These are phyloP conservation scores for Sequoiadendron giganteum DNA, from an alignment of 75 land plant genomes.

Conservation along the genomic window DNA sequence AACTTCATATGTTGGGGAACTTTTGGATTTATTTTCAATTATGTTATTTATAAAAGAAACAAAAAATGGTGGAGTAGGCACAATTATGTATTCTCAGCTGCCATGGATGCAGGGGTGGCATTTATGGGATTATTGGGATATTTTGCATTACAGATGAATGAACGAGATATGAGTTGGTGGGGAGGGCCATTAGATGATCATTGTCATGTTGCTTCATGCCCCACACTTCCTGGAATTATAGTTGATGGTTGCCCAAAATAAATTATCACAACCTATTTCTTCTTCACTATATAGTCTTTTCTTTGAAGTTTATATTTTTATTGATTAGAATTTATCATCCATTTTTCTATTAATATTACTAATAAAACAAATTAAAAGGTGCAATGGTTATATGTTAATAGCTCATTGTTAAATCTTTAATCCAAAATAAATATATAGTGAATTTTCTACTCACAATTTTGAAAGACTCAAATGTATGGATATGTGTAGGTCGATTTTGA, in stretches of 20 bases:
- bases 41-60: constrained; percentile 15
- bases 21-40: constrained; percentile 31
- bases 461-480: no score
- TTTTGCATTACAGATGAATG: constrained; percentile 20
- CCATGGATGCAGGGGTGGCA: constrained; percentile 39
- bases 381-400: no score
- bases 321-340: no score
- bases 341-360: no score
- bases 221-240: constrained; percentile 46
- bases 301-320: background rate
- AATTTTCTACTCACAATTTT: no score
- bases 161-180: constrained; percentile 49
- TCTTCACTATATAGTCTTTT: background rate
- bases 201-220: constrained; percentile 62
- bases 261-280: background rate
- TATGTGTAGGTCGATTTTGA: no score
- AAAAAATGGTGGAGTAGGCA: constrained; percentile 42
- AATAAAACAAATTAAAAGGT: no score
- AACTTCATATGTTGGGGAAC: constrained; percentile 22
- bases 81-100: constrained; percentile 38
- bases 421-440: no score
- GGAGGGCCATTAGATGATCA: constrained; percentile 44
- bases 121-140: constrained; percentile 30
- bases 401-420: no score
- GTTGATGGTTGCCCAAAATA: constrained; percentile 39